A percentile compares a stretch with the other conserved stretches of the same genome.
phyloP scores from a whole-genome alignment of 1,139 yeast genomes.

The Geotrichum citri-aurantii region DNA sequence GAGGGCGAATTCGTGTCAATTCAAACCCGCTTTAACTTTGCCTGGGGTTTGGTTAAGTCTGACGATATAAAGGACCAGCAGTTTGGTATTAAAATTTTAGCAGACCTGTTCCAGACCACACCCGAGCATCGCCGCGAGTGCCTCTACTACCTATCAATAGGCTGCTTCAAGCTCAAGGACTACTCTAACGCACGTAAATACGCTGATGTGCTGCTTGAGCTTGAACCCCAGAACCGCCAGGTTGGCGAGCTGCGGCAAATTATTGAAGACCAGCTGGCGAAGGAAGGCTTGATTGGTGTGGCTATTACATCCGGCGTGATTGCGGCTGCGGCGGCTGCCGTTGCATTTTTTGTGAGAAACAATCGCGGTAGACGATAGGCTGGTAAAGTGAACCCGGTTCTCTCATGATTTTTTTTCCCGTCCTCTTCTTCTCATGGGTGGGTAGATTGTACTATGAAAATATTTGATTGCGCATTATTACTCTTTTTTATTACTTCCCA shows the following conservation, averaged over 20 bases:
- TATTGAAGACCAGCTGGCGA: constrained; percentile 79
- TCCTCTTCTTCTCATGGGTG: neutral
- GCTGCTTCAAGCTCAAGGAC: constrained; percentile 84
- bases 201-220: constrained; percentile 64
- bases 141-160: constrained; percentile 79
- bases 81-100: constrained; percentile 70
- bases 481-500: neutral
- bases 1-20: constrained; percentile 78
- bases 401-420: neutral
- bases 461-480: neutral
- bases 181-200: constrained; percentile 80
- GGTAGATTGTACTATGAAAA: neutral
- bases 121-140: constrained; percentile 86
- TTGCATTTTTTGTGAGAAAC: constrained; percentile 49
- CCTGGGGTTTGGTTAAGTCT: constrained; percentile 92
- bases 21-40: constrained; percentile 86
- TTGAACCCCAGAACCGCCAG: constrained; percentile 82
- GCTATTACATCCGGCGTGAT: constrained; percentile 81
- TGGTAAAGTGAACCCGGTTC: neutral
- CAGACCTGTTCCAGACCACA: constrained; percentile 57
- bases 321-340: constrained; percentile 72
- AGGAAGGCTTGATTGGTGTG: constrained; percentile 81
- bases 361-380: constrained; percentile 20
- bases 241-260: constrained; percentile 64
- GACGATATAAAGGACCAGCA: constrained; percentile 55